These are phyloP conservation scores for Crithidia fasciculata DNA, from an alignment of 208 protist species.

Conservation along the genomic window DNA sequence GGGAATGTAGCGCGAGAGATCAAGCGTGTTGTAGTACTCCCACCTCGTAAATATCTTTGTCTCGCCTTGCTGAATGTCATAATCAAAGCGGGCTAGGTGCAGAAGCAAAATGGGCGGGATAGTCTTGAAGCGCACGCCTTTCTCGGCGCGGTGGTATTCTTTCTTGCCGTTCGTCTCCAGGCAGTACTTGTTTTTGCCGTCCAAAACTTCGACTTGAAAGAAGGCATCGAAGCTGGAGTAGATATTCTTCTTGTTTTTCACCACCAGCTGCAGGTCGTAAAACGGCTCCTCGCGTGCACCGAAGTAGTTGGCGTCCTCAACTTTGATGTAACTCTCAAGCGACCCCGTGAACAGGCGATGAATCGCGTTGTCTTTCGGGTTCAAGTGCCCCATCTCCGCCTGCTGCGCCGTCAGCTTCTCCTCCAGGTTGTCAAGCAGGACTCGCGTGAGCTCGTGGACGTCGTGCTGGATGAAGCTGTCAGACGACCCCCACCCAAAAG, in stretches of 20 bases:
- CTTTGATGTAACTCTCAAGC: constrained; percentile 84
- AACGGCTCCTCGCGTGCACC: constrained; percentile 83
- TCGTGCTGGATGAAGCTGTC: constrained; percentile 95
- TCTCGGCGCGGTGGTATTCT: constrained; percentile 85
- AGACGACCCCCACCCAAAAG: constrained; percentile 90
- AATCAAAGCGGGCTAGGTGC: constrained; percentile 92
- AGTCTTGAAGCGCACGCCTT: constrained; percentile 80
- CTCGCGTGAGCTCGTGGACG: constrained; percentile 88
- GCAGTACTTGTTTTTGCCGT: constrained; percentile 94
- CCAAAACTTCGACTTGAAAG: constrained; percentile 90
- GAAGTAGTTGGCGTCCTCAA: constrained; percentile 87
- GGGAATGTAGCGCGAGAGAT: constrained; percentile 89
- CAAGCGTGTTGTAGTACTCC: constrained; percentile 86
- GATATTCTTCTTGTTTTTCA: constrained; percentile 87
- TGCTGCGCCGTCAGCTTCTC: constrained; percentile 65
- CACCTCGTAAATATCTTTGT: constrained; percentile 90
- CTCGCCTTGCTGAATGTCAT: constrained; percentile 78
- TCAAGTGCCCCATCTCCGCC: constrained; percentile 2
- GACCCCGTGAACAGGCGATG: constrained; percentile 75
- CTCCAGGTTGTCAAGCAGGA: constrained; percentile 88
- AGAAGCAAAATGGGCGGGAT: constrained; percentile 90
- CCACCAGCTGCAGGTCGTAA: constrained; percentile 92
- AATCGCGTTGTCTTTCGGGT: constrained; percentile 68
- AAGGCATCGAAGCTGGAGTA: constrained; percentile 88
- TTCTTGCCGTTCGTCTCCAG: constrained; percentile 82